A percentile compares a stretch with the other conserved stretches of the same genome.
phyloP scores from a whole-genome alignment of 2,329 filamentous ascomycete species.

The Aspergillus brunneoviolaceus region DNA sequence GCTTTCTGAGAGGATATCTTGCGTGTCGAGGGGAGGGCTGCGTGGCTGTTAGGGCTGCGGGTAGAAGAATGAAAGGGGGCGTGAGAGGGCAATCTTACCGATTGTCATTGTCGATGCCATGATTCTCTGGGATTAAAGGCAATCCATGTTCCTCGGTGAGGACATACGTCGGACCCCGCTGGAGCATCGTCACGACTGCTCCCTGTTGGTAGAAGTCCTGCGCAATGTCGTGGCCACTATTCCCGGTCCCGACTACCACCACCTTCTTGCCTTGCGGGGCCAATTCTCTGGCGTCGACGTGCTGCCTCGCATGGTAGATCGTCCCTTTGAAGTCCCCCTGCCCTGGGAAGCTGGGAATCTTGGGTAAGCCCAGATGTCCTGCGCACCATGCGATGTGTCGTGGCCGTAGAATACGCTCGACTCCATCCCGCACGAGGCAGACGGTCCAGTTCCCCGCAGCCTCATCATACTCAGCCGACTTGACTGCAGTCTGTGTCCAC shows the following conservation, averaged over 20 bases:
- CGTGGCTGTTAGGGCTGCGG: too few species aligned
- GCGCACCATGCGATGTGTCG: background rate
- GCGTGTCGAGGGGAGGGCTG: background rate
- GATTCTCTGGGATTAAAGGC: background rate
- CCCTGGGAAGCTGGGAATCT: background rate
- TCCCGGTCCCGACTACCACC: slow-evolving; percentile 4
- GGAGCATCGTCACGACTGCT: slow-evolving; percentile 1
- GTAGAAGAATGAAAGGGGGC: too few species aligned
- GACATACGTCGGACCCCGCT: slow-evolving; percentile 1
- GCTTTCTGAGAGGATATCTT: background rate
- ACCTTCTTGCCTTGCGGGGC: background rate
- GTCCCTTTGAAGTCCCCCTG: background rate
- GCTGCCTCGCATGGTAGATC: slow-evolving; percentile 1
- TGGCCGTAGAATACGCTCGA: background rate
- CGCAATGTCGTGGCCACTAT: slow-evolving; percentile 5
- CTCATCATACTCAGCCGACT: background rate
- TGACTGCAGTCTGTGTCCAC: background rate
- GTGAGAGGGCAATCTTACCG: background rate
- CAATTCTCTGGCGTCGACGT: background rate
- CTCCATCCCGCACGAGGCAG: background rate
- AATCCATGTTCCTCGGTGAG: background rate
- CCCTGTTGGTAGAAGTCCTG: slow-evolving; percentile 5
- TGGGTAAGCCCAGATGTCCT: background rate
- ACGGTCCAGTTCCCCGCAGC: background rate
- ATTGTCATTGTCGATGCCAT: background rate